Conservation (phyloP, 371 early-diverging fungal genomes). For the Haplosporangium sp. region DNA sequence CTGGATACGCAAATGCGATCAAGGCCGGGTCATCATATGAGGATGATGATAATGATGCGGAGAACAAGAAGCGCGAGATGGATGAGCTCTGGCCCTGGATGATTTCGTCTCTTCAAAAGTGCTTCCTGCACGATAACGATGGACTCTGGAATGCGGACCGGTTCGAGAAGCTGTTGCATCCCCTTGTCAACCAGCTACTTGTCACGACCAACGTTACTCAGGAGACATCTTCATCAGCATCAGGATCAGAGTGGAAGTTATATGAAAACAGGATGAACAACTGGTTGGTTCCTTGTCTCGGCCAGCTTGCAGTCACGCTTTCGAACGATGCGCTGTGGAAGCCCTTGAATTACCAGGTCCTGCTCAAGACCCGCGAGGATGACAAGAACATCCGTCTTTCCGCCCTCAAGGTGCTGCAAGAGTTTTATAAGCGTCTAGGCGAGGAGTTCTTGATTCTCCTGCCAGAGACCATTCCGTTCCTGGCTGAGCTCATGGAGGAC, state of each 20-base stretch:
- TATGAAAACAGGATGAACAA: constrained; percentile 67
- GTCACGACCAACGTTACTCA: constrained; percentile 60
- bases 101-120: constrained; percentile 72
- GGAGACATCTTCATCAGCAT: constrained; percentile 29
- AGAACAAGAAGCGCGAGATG: constrained; percentile 40
- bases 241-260: constrained; percentile 32
- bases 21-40: constrained; percentile 31
- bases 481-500: constrained; percentile 96
- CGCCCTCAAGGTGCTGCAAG: constrained; percentile 77
- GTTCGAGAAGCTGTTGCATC: constrained; percentile 77
- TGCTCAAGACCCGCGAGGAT: constrained; percentile 82
- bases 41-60: constrained; percentile 18
- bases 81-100: constrained; percentile 71
- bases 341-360: constrained; percentile 81
- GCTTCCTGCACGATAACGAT: constrained; percentile 77
- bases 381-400: constrained; percentile 79
- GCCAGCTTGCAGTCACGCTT: constrained; percentile 84
- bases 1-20: constrained; percentile 57
- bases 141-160: constrained; percentile 78
- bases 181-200: constrained; percentile 80
- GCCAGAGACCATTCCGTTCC: constrained; percentile 95
- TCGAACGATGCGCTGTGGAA: constrained; percentile 91
- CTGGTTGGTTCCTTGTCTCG: constrained; percentile 82
- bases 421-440: constrained; percentile 86
- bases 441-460: constrained; percentile 92